phyloP scores from a whole-genome alignment of 305 asterid species.

The Solanum aculeatissimum region DNA sequence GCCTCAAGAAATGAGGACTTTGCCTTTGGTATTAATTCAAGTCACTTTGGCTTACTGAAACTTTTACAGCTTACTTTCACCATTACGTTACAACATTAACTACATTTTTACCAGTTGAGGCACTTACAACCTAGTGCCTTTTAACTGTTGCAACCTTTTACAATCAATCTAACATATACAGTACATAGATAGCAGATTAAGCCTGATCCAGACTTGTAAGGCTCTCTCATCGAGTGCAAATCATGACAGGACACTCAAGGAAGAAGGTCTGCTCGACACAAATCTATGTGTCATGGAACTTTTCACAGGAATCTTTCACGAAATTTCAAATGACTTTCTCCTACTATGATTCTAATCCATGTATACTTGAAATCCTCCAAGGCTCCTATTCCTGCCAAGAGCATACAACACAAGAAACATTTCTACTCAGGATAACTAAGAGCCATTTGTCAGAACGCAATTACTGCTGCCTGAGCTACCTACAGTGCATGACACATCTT shows the following conservation, averaged over 20 bases:
- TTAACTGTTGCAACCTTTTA: not conserved
- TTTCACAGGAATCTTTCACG: not conserved
- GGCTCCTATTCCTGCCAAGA: not conserved
- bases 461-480: conserved; percentile 35
- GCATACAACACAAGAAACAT: not conserved
- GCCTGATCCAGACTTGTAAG: not conserved
- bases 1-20: not conserved
- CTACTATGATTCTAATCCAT: not conserved
- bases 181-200: not conserved
- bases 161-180: not conserved
- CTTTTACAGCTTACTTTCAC: not conserved
- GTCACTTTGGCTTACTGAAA: not conserved
- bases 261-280: not conserved
- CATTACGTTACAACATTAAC: not conserved
- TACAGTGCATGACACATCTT: conserved; percentile 13
- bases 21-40: not conserved
- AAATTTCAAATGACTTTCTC: not conserved
- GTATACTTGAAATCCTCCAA: not conserved
- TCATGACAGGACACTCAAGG: not conserved
- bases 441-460: conserved; percentile 12
- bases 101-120: not conserved
- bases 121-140: not conserved
- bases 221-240: not conserved
- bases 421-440: conserved; percentile 15
- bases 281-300: not conserved